Evolutionary conservation across 177 flowering plant species (phyloP).

Genomic region (Vitis hybrid): DNA sequence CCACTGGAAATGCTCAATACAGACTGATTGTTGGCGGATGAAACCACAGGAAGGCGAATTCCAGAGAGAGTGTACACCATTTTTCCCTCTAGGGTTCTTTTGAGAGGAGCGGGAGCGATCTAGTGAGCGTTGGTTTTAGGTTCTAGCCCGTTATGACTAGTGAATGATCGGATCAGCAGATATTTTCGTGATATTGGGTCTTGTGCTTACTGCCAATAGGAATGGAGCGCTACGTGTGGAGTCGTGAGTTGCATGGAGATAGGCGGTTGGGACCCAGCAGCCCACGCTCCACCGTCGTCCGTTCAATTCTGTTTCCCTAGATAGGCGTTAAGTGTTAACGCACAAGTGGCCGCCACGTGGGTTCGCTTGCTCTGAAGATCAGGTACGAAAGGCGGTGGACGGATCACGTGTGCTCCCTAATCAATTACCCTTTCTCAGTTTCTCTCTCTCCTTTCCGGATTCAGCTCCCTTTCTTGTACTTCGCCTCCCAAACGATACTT

Average conservation of each 20-base stretch:
- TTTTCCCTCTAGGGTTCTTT: constrained; percentile 5
- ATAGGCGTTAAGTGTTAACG: background rate
- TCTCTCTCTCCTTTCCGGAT: no score
- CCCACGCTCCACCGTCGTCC: constrained; percentile 1
- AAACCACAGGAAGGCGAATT: constrained; percentile 37
- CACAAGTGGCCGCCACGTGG: background rate
- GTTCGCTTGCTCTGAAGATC: background rate
- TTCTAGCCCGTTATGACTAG: background rate
- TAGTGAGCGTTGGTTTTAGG: no score
- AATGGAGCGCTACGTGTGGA: constrained; percentile 21
- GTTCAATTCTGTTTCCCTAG: background rate
- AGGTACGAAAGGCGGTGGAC: constrained; percentile 7
- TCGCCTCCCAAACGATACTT: no score
- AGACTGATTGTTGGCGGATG: constrained; percentile 26
- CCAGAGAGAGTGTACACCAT: constrained; percentile 54
- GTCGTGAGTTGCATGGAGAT: constrained; percentile 28
- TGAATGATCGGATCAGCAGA: background rate
- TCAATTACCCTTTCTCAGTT: no score
- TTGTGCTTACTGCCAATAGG: constrained; percentile 4
- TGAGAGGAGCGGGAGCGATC: background rate
- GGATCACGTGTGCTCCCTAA: no score
- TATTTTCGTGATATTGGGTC: background rate
- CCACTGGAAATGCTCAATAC: constrained; percentile 29
- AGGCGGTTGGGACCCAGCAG: constrained; percentile 7
- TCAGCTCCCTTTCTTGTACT: no score